A percentile compares a stretch with the other conserved stretches of the same genome.
Evolutionary conservation across 169 alveolate species (phyloP).

Genomic region (Plasmodium vinckei): DNA sequence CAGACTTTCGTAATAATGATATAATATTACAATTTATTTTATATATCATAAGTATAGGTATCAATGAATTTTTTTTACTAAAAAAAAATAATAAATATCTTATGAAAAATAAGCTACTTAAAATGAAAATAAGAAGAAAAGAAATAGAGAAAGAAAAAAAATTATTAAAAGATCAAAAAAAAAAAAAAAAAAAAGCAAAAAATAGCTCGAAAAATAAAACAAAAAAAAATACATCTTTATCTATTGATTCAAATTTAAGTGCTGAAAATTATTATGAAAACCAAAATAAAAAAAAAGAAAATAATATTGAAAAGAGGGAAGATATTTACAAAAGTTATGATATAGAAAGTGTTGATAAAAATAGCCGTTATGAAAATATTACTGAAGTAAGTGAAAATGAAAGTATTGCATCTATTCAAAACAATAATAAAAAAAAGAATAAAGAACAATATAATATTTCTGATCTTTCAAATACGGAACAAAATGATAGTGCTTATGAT

Average conservation of each 20-base stretch:
- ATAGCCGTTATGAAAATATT: background rate
- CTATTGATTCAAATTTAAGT: background rate
- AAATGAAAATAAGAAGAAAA: conserved; percentile 24
- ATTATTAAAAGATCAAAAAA: background rate
- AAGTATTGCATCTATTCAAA: too few species aligned
- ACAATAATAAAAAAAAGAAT: too few species aligned
- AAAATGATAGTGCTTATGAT: too few species aligned
- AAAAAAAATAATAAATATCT: conserved; percentile 38
- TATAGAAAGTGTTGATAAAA: conserved; percentile 15
- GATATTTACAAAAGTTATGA: background rate
- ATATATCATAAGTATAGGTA: conserved; percentile 33
- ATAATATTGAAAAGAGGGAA: background rate
- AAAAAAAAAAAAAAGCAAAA: background rate
- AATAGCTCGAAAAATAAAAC: background rate
- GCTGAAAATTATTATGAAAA: background rate
- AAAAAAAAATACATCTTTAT: background rate
- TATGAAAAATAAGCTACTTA: conserved; percentile 18
- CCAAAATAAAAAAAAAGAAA: conserved; percentile 5
- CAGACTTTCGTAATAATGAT: conserved; percentile 51
- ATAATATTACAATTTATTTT: conserved; percentile 54
- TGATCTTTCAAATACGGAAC: too few species aligned
- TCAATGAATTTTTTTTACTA: conserved; percentile 27
- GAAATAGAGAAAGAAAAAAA: background rate
- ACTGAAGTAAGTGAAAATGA: too few species aligned
- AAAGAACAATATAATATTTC: too few species aligned